Base-by-base conservation (phyloP, 2,329 filamentous ascomycete species). In the Coniosporium tulheliwenetii region DNA sequence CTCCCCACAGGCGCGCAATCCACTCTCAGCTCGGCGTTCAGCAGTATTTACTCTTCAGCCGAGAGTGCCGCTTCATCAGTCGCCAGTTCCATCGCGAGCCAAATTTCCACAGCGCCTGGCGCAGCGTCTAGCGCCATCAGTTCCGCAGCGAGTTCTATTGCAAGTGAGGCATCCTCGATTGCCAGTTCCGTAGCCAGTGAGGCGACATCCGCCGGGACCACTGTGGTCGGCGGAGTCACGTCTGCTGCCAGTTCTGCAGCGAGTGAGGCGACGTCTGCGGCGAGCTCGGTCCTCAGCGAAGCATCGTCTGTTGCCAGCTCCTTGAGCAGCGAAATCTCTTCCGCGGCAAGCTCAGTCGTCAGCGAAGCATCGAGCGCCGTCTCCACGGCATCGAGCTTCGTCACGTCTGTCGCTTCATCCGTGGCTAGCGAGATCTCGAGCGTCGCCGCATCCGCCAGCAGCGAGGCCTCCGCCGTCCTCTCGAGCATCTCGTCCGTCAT, bases 1-100 rank as follows among this genome's bases (percentile, higher is more conserved):
- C 14, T 14, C 2, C 30, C 43, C n/a, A 46, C 32, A 37, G 40
- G 43, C 14, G 37, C 15, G 15, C 34, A 38, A 34, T 41, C 40
- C 33, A 39, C 42, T 26, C 30, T 39, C 30, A 15, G 33, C 16
- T 15, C 30, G 10, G 30, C 37, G 5, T 30, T 5, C 26, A 42
- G 30, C 13, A 40, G 39, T 30, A 13, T 34, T n/a, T 26, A 35
- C 39, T 34, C 39, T 26, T 40, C 39, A 10, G 16, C 14, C 31
- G 19, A 26, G 7, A 26, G 7, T 26, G 19, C 19, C 3, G 19
- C 14, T 13, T 16, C 9, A 37, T n/a, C 41, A 39, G 12, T 29
- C n/a, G 30, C 10, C 12, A 35, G 37, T 10, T 43, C 38, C n/a
- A 35, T 38, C 31, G 41, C 43, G 19, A 26, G 19, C 19, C 19